Evolutionary conservation across 352 stramenopile species (phyloP), one percentile per base, ranked within the genome.

Genomic region (Pythium pyrilobum): DNA sequence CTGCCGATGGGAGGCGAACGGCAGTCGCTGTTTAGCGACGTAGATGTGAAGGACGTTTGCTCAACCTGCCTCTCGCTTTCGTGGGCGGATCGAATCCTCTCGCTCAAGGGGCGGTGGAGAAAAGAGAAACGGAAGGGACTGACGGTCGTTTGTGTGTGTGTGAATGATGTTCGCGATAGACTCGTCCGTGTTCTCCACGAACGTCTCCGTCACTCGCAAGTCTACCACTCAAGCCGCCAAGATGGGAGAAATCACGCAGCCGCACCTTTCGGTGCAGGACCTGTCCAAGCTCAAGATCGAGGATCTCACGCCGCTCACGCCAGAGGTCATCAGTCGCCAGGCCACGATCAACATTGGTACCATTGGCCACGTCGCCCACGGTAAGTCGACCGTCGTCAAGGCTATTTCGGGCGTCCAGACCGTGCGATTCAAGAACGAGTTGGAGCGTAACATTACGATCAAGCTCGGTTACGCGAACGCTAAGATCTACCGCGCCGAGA

Each of bases 401-500:
- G 96, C 97, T 46, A 99, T 99, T 57, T 99, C 95, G 44, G 97
- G 97, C 58, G 97, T 99, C n/a, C 95, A 98, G 77, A 98, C 95
- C 5, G 93, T 98, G 43, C 92, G 93, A 29, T 98, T 98, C 71
- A 98, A 98, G 77, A 99, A 99, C 74, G 97, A 99, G 71, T 74
- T 99, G 60, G 97, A 99, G 73, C 92, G 97, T 67, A 99, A 99
- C 84, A 99, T 99, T 73, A 99, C 97, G 51, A 99, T 99, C 83
- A 99, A 99, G 81, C 82, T 99, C n/a, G 97, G 97, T 51, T 99
- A 99, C 71, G 97, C 97, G 51, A 99, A 99, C 72, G 97, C 97
- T 46, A 99, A 99, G 82, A 99, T 99, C 74, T 99, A 99, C 87
- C 68, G 79, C 53, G 82, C 81, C 11, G 85, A 95, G 62, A 91